A percentile compares a stretch with the other conserved stretches of the same genome.
These are phyloP conservation scores for Elongisporangium undulatum DNA, from an alignment of 352 stramenopile genomes.

Conservation along the genomic window DNA sequence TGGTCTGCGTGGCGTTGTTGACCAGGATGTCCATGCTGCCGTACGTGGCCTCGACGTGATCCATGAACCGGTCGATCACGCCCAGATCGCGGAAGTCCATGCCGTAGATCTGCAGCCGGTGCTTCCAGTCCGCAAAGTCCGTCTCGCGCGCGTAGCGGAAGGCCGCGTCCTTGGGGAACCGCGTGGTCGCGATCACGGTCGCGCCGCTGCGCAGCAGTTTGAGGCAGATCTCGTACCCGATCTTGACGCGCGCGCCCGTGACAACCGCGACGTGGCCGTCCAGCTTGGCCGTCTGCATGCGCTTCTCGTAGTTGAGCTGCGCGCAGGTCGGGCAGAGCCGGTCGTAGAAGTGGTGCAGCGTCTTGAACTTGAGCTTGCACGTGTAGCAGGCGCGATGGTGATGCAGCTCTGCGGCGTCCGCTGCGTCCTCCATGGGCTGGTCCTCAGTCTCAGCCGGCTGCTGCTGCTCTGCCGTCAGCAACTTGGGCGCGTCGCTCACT, in stretches of 20 bases:
- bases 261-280: slow-evolving; percentile 82
- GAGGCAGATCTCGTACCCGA: slow-evolving; percentile 92
- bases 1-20: slow-evolving; percentile 97
- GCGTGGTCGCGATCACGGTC: slow-evolving; percentile 89
- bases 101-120: slow-evolving; percentile 89
- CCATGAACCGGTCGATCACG: slow-evolving; percentile 91
- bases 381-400: slow-evolving; percentile 92
- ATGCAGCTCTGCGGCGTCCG: slow-evolving; percentile 47
- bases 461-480: slow-evolving; percentile 2
- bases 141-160: slow-evolving; percentile 81
- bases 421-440: slow-evolving; percentile 12
- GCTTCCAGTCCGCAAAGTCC: slow-evolving; percentile 80
- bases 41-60: slow-evolving; percentile 70
- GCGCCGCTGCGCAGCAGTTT: slow-evolving; percentile 89
- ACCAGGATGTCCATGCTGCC: slow-evolving; percentile 91
- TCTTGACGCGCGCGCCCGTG: slow-evolving; percentile 94
- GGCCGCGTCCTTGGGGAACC: slow-evolving; percentile 92
- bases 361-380: slow-evolving; percentile 91
- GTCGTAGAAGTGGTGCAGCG: slow-evolving; percentile 94
- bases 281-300: slow-evolving; percentile 85
- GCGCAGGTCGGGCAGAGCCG: slow-evolving; percentile 93
- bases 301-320: slow-evolving; percentile 92
- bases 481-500: slow-evolving; percentile 12
- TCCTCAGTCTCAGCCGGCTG: background rate
- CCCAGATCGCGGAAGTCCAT: slow-evolving; percentile 93